Evolutionary conservation across 345 rosid genomes (phyloP).

Genomic region (Citrus unshiu): DNA sequence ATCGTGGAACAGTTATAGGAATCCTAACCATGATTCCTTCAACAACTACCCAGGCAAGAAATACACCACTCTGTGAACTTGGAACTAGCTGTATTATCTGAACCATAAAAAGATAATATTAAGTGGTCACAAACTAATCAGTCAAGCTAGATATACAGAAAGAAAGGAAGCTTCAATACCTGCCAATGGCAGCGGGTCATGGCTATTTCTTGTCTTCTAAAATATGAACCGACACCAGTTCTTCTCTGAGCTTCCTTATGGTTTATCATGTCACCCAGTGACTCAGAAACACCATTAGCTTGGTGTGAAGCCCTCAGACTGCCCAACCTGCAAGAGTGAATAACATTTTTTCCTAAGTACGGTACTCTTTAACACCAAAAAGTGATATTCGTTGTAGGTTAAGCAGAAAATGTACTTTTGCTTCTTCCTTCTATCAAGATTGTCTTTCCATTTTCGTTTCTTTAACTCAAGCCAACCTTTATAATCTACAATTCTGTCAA

Average conservation of each 20-base stretch:
- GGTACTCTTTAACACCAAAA: slow-evolving; percentile 8
- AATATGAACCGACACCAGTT: slow-evolving; percentile 74
- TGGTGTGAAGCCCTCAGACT: slow-evolving; percentile 37
- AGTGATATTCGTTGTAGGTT: background rate
- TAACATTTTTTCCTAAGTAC: background rate
- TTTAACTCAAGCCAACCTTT: slow-evolving; percentile 92
- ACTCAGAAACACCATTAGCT: slow-evolving; percentile 26
- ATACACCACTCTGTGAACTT: slow-evolving; percentile 50
- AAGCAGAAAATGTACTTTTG: slow-evolving; percentile 48
- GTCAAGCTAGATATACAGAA: slow-evolving; percentile 12
- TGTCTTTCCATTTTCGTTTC: slow-evolving; percentile 87
- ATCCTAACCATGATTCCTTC: slow-evolving; percentile 91
- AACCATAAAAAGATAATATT: slow-evolving; percentile 19
- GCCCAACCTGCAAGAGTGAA: slow-evolving; percentile 52
- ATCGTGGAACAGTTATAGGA: slow-evolving; percentile 74
- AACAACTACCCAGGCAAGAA: slow-evolving; percentile 87
- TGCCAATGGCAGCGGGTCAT: slow-evolving; percentile 84
- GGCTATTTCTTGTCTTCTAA: slow-evolving; percentile 73
- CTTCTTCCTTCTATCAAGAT: slow-evolving; percentile 60
- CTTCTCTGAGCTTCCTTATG: slow-evolving; percentile 41
- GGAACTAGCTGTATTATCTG: slow-evolving; percentile 87
- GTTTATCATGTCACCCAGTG: slow-evolving; percentile 26
- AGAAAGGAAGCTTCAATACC: slow-evolving; percentile 34
- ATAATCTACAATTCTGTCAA: slow-evolving; percentile 75
- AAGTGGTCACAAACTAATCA: slow-evolving; percentile 19